These are phyloP conservation scores for Aspergillus amoenus DNA, from an alignment of 2,329 filamentous ascomycete species.

Conservation along the genomic window DNA sequence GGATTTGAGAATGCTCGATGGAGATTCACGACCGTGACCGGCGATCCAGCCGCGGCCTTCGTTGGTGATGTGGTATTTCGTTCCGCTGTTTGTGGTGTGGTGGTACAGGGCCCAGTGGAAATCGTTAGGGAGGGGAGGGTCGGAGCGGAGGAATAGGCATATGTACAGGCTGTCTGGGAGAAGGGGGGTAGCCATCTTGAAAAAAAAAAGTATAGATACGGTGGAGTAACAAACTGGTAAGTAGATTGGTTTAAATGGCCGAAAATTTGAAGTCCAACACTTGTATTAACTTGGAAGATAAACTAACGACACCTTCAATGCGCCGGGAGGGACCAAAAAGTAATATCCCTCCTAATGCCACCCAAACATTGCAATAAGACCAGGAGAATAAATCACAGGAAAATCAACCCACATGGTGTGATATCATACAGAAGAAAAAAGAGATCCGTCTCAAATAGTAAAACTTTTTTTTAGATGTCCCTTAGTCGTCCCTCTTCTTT, in stretches of 20 bases:
- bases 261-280: conserved; percentile 8
- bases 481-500: conserved; percentile 59
- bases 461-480: conserved; percentile 26
- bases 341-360: conserved; percentile 32
- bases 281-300: conserved; percentile 22
- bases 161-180: conserved; percentile 22
- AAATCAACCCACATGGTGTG: conserved; percentile 33
- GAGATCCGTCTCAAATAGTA: conserved; percentile 22
- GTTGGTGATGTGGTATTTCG: conserved; percentile 26
- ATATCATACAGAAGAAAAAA: conserved; percentile 44
- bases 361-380: conserved; percentile 34
- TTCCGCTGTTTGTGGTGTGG: conserved; percentile 12
- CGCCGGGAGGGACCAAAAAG: conserved; percentile 27
- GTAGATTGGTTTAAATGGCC: neutral
- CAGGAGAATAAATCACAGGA: conserved; percentile 28
- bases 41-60: conserved; percentile 15
- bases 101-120: conserved; percentile 33
- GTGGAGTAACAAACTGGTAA: neutral
- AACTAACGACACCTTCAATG: conserved; percentile 27
- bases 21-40: neutral
- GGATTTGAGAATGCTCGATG: neutral
- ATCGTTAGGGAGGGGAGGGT: conserved; percentile 25
- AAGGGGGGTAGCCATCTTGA: neutral
- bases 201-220: neutral
- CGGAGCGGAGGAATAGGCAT: conserved; percentile 23